Evolutionary conservation across 306 rosid species (phyloP).

Genomic region (Fragaria vesca): DNA sequence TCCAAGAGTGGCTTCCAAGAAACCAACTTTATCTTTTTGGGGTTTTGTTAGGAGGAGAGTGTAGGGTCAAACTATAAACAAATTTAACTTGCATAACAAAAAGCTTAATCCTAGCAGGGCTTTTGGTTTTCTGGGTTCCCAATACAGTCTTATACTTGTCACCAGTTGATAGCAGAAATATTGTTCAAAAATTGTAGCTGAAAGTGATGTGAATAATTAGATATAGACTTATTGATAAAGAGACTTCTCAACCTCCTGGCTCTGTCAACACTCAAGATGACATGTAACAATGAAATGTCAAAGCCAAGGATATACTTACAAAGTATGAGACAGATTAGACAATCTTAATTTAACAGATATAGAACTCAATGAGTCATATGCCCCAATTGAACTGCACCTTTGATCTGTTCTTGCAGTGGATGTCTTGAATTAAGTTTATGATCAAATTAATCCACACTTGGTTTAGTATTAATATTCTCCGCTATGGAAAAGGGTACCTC

Average conservation of each 20-base stretch:
- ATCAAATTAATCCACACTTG: background rate
- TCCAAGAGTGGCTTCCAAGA: constrained; percentile 83
- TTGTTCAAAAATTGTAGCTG: constrained; percentile 34
- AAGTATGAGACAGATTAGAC: background rate
- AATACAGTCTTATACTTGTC: background rate
- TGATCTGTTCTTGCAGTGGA: background rate
- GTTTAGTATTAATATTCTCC: background rate
- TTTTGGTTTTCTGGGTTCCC: background rate
- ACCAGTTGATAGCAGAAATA: background rate
- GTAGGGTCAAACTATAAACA: constrained; percentile 31
- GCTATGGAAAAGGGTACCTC: background rate
- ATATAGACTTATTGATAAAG: constrained; percentile 7
- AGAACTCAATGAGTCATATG: background rate
- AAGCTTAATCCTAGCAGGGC: background rate
- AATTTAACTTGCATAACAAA: constrained; percentile 2
- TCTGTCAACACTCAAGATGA: background rate
- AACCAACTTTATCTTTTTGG: constrained; percentile 50
- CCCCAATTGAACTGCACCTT: background rate
- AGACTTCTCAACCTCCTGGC: constrained; percentile 17
- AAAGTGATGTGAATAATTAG: constrained; percentile 14
- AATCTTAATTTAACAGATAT: background rate
- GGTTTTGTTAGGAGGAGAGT: constrained; percentile 15
- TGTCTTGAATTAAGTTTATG: background rate
- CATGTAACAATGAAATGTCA: background rate
- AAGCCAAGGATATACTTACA: background rate